Conservation (phyloP, 352 stramenopile genomes). For the Globisporangium solare region DNA sequence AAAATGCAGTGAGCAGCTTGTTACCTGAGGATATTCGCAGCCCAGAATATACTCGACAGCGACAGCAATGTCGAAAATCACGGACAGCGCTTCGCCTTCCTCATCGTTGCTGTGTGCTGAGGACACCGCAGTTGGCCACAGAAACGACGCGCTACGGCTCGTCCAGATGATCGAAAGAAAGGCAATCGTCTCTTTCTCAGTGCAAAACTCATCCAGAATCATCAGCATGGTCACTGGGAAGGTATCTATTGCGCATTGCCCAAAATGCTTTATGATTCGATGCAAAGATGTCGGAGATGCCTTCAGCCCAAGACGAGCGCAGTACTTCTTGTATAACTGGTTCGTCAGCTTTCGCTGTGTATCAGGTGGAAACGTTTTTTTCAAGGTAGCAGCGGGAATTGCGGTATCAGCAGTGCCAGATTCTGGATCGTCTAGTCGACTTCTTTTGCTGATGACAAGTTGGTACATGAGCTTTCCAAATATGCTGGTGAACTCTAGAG, state of each 20-base stretch:
- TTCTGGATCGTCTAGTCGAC: constrained; percentile 21
- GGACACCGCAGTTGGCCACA: constrained; percentile 29
- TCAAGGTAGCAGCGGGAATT: not conserved
- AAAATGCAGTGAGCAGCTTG: not conserved
- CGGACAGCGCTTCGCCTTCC: not conserved
- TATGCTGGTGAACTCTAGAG: constrained; percentile 13
- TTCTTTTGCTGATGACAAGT: constrained; percentile 29
- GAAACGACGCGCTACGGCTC: constrained; percentile 19
- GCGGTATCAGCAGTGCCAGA: not conserved
- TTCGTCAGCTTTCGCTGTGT: constrained; percentile 57
- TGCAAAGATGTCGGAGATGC: constrained; percentile 43
- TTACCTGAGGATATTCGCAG: constrained; percentile 49
- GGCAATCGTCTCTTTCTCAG: constrained; percentile 27
- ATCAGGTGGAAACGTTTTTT: constrained; percentile 21
- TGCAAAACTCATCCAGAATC: constrained; percentile 32
- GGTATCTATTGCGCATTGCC: constrained; percentile 32
- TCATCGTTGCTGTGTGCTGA: not conserved
- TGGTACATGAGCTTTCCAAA: constrained; percentile 35
- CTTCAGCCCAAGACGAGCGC: constrained; percentile 25
- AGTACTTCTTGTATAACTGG: constrained; percentile 62
- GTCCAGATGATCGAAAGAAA: constrained; percentile 28
- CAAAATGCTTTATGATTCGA: constrained; percentile 48
- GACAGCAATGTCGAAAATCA: constrained; percentile 22
- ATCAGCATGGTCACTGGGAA: constrained; percentile 58
- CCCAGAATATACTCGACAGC: constrained; percentile 44